Conservation (phyloP, 345 rosid genomes). For the Salix viminalis region DNA sequence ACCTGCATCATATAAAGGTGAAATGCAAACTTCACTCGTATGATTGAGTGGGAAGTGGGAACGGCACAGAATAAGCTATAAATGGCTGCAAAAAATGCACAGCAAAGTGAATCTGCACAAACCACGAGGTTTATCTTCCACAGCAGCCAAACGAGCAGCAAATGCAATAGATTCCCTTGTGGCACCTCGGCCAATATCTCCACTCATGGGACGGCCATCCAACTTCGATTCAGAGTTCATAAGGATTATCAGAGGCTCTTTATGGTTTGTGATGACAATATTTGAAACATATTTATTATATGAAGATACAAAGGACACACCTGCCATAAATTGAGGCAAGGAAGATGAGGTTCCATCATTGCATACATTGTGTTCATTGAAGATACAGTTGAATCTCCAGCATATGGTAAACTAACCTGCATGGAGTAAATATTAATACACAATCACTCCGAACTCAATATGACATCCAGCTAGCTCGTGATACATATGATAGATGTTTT, state of each 20-base stretch:
- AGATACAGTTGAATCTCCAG: slow-evolving; percentile 40
- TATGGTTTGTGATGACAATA: not conserved
- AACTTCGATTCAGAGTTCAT: slow-evolving; percentile 28
- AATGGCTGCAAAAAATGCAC: not conserved
- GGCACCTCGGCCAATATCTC: slow-evolving; percentile 63
- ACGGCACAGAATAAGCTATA: not conserved
- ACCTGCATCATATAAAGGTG: slow-evolving; percentile 22
- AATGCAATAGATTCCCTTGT: slow-evolving; percentile 50
- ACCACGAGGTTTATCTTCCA: slow-evolving; percentile 48
- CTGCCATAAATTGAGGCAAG: slow-evolving; percentile 60
- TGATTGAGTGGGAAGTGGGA: not conserved
- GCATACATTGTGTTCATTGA: slow-evolving; percentile 49
- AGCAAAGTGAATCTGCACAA: not conserved
- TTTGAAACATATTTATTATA: not conserved
- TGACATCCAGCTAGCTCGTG: not conserved
- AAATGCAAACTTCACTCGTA: not conserved
- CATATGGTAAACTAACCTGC: slow-evolving; percentile 54
- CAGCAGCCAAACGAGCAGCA: slow-evolving; percentile 41
- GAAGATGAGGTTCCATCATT: slow-evolving; percentile 40
- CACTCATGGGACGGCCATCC: slow-evolving; percentile 73
- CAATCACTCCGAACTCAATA: not conserved
- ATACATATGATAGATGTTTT: not conserved
- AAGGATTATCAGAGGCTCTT: not conserved
- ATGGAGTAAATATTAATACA: not conserved
- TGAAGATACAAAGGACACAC: slow-evolving; percentile 16